A percentile compares a stretch with the other conserved stretches of the same genome.
phyloP scores from a whole-genome alignment of 2,329 filamentous ascomycete species.

The Trichoderma sp. region DNA sequence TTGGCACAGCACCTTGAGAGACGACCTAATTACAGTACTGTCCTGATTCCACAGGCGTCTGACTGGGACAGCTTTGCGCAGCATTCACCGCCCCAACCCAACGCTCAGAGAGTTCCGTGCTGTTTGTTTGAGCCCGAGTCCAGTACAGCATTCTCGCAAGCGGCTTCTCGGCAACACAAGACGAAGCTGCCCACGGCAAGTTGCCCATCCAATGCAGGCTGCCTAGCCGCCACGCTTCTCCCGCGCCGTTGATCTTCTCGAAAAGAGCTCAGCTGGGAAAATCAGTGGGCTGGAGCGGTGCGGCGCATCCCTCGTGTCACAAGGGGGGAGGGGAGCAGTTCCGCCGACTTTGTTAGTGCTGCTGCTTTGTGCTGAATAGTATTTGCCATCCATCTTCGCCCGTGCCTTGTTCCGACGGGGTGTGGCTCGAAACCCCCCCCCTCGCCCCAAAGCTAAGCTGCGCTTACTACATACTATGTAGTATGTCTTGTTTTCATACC shows the following conservation, averaged over 20 bases:
- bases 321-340: neutral
- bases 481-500: slow-evolving; percentile 9
- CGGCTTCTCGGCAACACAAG: neutral
- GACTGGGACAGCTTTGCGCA: neutral
- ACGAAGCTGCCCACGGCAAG: neutral
- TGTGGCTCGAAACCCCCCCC: neutral
- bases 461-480: no score
- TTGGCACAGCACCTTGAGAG: neutral
- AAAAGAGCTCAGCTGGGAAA: neutral
- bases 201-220: neutral
- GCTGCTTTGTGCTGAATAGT: neutral
- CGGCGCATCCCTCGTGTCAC: neutral
- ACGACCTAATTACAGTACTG: neutral
- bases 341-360: neutral
- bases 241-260: neutral
- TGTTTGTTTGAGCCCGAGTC: no score
- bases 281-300: neutral
- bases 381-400: neutral
- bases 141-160: neutral
- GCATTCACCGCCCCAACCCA: neutral
- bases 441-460: neutral
- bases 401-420: neutral
- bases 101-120: neutral
- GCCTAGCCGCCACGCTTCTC: neutral
- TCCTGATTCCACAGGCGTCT: neutral